Conservation (phyloP, 176 grass and related monocot species). For the Aegilops bicornis region DNA sequence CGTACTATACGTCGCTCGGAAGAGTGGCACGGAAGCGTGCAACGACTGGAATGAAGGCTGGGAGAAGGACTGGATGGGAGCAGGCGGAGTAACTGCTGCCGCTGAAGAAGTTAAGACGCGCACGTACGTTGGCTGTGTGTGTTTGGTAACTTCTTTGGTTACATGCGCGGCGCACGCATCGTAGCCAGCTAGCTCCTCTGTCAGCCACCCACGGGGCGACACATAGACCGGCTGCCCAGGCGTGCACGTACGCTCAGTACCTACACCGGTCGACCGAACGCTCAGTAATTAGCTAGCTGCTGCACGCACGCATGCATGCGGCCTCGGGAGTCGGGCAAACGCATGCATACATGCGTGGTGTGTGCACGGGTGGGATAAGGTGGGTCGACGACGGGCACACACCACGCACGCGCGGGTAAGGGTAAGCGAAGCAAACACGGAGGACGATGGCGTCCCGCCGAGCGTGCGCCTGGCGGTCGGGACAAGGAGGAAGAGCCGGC, state of each 20-base stretch:
- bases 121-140: not conserved
- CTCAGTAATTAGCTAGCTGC: no score
- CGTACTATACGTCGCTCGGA: not conserved
- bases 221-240: no score
- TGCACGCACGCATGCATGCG: not conserved
- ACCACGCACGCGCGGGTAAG: no score
- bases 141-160: no score
- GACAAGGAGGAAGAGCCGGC: no score
- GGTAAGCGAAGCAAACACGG: no score
- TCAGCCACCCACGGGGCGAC: no score
- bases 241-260: not conserved
- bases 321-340: not conserved
- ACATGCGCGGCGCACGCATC: not conserved
- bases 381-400: no score
- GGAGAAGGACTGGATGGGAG: not conserved
- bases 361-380: no score
- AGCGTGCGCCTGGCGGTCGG: no score
- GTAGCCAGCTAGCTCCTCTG: no score
- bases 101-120: not conserved
- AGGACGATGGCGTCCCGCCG: not conserved
- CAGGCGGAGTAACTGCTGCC: not conserved
- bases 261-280: not conserved
- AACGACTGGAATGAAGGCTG: not conserved
- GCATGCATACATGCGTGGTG: no score
- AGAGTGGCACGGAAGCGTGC: not conserved